phyloP scores from a whole-genome alignment of 208 protist genomes.

The Trypanosomatidae sp. region DNA sequence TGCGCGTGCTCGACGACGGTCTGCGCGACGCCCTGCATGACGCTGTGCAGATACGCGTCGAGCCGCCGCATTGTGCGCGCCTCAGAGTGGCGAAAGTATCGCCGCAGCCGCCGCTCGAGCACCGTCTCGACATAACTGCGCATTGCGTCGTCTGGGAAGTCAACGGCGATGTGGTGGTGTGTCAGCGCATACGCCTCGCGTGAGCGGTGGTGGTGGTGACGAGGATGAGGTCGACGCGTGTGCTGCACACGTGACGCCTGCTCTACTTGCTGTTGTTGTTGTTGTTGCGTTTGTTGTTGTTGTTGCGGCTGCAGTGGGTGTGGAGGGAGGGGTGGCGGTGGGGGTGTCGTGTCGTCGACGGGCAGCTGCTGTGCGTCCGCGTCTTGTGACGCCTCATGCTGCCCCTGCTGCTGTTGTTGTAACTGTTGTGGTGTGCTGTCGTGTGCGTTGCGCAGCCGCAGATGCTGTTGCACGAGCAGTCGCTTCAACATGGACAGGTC shows the following conservation, averaged over 20 bases:
- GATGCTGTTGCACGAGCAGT: constrained; percentile 69
- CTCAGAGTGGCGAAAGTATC: constrained; percentile 42
- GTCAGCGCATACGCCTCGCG: constrained; percentile 10
- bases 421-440: constrained; percentile 21
- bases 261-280: not conserved
- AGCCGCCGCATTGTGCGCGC: constrained; percentile 33
- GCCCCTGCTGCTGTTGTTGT: constrained; percentile 8
- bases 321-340: not conserved
- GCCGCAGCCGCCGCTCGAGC: constrained; percentile 36
- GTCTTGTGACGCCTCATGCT: too few species aligned
- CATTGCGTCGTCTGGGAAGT: constrained; percentile 67
- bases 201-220: not conserved
- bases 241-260: not conserved
- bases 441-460: constrained; percentile 35
- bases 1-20: constrained; percentile 44
- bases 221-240: not conserved
- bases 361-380: constrained; percentile 1
- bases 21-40: constrained; percentile 27
- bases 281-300: too few species aligned
- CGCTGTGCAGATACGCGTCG: constrained; percentile 54
- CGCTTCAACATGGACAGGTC: constrained; percentile 77
- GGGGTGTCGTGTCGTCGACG: too few species aligned
- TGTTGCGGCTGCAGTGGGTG: too few species aligned
- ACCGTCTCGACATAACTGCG: constrained; percentile 55
- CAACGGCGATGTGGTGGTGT: constrained; percentile 48